Base-by-base conservation (phyloP, 345 rosid species). In the Eucalyptus rudis region DNA sequence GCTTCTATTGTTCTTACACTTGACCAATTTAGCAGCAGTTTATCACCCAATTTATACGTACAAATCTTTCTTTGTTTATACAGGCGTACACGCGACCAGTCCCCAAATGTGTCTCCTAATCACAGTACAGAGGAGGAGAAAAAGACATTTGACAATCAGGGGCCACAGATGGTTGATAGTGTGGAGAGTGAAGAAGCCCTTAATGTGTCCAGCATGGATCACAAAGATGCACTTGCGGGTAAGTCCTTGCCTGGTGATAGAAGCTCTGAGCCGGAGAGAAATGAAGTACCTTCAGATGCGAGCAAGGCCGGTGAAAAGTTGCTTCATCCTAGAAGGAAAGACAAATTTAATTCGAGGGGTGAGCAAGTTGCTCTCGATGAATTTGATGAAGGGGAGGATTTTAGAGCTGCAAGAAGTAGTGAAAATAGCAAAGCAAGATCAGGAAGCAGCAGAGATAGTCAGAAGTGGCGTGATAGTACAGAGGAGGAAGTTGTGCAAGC, bases 401-500 rank as follows among this genome's bases (percentile, higher is more conserved):
- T 93, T 62, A 97, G 93, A 93, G 96, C 95, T 56, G 98, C 97
- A 86, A 96, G 99, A 94, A 96, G 97, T 91, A 96, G 97, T 89
- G 99, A 97, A 89, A 94, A 94, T 91, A 95, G 97, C 92, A 96
- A 98, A 95, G 97, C 95, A 89, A 94, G 95, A 93, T 96, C 98
- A 66, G 96, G 96, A 47, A 95, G 97, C 93, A 95, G 97, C 91
- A 94, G 93, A 91, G 98, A 98, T 92, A 56, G 92, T 93, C 96
- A 92, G 88, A 96, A 94, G 91, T 89, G 94, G 91, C 94, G 90
- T 86, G 97, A 94, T 91, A 91, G 94, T 86, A 93, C 89, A 85
- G 99, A 96, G 68, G 99, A 98, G 91, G 99, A 98, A 92, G 96
- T 96, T 90, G 90, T 94, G 90, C 98, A 97, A 93, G 96, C 89